Percentiles rank a stretch among this genome's conserved stretches.
phyloP scores from a whole-genome alignment of 2,329 filamentous ascomycete genomes.

The Elsinoe fawcettii region DNA sequence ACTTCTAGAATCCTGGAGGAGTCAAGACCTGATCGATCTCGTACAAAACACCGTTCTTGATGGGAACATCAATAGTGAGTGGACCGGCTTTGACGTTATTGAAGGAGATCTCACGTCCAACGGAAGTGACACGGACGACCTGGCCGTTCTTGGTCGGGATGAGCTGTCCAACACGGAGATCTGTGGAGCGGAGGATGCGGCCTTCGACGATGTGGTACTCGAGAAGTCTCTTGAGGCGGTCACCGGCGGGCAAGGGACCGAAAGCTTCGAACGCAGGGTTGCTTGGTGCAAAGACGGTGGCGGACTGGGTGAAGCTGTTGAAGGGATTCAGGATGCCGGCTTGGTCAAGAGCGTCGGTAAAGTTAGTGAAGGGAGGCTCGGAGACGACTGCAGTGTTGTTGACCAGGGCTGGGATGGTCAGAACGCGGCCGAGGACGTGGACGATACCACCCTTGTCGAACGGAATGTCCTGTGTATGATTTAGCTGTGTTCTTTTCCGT shows the following conservation, averaged over 20 bases:
- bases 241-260: not conserved
- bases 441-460: not conserved
- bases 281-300: not conserved
- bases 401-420: constrained; percentile 3
- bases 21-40: constrained; percentile 3
- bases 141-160: not conserved
- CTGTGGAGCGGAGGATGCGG: not conserved
- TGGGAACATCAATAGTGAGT: not conserved
- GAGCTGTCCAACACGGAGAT: not conserved
- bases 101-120: not conserved
- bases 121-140: not conserved
- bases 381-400: constrained; percentile 3
- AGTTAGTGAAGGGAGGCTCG: constrained; percentile 4
- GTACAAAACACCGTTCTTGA: constrained; percentile 1
- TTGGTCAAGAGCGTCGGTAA: constrained; percentile 1
- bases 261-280: not conserved
- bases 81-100: not conserved
- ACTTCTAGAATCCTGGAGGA: not conserved
- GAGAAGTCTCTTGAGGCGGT: not conserved
- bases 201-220: constrained; percentile 4
- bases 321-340: not conserved
- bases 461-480: not conserved
- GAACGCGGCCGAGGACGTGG: not conserved
- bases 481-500: not conserved
- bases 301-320: constrained; percentile 3